Conservation (phyloP, 1,139 yeast species). For the Candida sojae region DNA sequence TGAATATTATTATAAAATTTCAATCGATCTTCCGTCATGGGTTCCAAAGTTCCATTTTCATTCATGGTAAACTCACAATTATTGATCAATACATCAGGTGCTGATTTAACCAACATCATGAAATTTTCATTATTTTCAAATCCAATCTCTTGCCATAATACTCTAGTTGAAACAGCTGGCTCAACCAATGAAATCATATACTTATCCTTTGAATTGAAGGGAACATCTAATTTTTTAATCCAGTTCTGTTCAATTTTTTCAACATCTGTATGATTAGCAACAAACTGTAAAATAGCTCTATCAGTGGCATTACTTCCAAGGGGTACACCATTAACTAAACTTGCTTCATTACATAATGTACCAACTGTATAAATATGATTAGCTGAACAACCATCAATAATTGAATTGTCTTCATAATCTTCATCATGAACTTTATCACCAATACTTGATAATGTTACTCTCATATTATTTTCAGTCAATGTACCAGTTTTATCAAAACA, state of each 20-base stretch:
- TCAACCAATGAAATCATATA: constrained; percentile 42
- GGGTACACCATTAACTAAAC: constrained; percentile 10
- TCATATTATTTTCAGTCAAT: constrained; percentile 35
- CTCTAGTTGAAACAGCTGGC: constrained; percentile 12
- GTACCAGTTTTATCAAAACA: constrained; percentile 42
- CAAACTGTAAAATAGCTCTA: constrained; percentile 42
- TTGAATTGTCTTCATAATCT: constrained; percentile 9
- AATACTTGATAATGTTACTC: constrained; percentile 26
- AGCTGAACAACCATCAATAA: constrained; percentile 39
- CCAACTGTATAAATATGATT: constrained; percentile 22
- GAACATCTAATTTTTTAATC: constrained; percentile 28
- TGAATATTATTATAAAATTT: constrained; percentile 28
- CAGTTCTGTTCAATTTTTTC: constrained; percentile 11
- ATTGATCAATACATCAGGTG: constrained; percentile 48
- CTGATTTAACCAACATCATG: constrained; percentile 46
- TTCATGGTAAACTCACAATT: constrained; percentile 28
- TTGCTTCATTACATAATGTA: constrained; percentile 44
- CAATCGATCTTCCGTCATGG: constrained; percentile 16
- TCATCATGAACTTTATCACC: constrained; percentile 21
- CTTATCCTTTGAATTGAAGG: constrained; percentile 51
- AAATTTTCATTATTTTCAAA: constrained; percentile 16
- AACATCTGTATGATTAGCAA: constrained; percentile 20
- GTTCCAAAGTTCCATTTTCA: constrained; percentile 14
- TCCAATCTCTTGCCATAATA: constrained; percentile 16
- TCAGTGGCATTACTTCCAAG: constrained; percentile 54